Evolutionary conservation across 2,329 filamentous ascomycete species (phyloP), one percentile per base, ranked within the genome.

Genomic region (Eutypella sp.): DNA sequence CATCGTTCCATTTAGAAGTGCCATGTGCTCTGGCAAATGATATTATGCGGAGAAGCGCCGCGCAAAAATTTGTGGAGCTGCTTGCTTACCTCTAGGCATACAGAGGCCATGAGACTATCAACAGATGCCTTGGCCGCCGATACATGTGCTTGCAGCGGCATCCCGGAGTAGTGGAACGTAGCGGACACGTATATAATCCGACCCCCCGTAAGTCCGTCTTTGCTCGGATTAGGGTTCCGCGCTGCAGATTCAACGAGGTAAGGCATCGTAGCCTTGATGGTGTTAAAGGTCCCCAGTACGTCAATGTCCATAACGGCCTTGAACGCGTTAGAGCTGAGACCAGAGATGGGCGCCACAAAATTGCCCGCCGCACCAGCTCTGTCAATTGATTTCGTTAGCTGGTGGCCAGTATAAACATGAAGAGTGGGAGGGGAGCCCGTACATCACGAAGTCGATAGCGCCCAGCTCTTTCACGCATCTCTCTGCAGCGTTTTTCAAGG

Each of bases 271-370:
- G 92, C 90, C 70, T 97, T 97, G 61, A 96, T 76, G 3, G 90
- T 96, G 72, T 97, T 95, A 71, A 87, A 99, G 15, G 88, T 95
- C 25, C 93, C 93, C 29, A 97, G 68, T 3, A 96, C 85, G 64
- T 97, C 93, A 60, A 99, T 99, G 50, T 97, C 93, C 59, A 97
- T 92, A 54, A 99, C 93, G 0, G 88, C 77, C 67, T 91, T 95
- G 81, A 99, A 95, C 3, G 89, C 93, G 63, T 97, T 97, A 47
- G 87, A 70, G 34, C 82, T 89, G 41, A 97, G 79, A 51, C 85
- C 85, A 34, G 85, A 79, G 49, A 97, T 85, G 4, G 92, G 87
- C 0, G 89, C 86, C 19, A 99, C 76, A 67, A 97, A 99, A 68
- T 99, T 99, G 48, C 93, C 93, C 16, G 93, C 93, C 13, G 93